These are phyloP conservation scores for Verruconis gallopava DNA, from an alignment of 2,329 filamentous ascomycete species.

Conservation along the genomic window DNA sequence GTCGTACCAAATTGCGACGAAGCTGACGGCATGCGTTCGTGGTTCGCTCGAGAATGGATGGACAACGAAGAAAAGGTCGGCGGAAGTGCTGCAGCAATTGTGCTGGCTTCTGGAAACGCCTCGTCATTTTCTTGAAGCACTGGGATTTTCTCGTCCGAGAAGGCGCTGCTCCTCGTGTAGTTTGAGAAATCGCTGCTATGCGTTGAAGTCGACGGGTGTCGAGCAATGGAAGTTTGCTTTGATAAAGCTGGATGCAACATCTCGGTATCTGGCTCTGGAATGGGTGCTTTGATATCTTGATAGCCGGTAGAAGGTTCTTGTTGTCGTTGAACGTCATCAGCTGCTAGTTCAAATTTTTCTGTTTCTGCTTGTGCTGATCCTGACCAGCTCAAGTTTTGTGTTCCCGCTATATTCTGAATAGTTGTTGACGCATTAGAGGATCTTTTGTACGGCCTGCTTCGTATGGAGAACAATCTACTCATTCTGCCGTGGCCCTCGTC, in stretches of 20 bases:
- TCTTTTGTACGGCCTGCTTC: neutral
- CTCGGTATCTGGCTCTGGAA: neutral
- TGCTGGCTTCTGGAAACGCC: neutral
- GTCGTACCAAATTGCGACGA: no score
- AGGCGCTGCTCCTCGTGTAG: constrained; percentile 3
- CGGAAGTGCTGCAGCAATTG: constrained; percentile 6
- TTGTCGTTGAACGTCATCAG: neutral
- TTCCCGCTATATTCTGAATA: neutral
- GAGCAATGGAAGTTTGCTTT: neutral
- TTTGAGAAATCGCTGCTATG: constrained; percentile 1
- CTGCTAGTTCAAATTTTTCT: constrained; percentile 1
- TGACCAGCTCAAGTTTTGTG: neutral
- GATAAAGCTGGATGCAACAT: constrained; percentile 6
- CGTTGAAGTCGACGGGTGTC: constrained; percentile 2
- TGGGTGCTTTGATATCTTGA: neutral
- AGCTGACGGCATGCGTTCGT: neutral
- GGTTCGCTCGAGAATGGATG: neutral
- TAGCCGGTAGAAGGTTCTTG: neutral
- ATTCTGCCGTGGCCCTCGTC: neutral
- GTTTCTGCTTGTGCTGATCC: neutral
- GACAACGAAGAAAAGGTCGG: neutral
- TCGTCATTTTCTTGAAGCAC: neutral
- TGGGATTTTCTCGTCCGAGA: constrained; percentile 7
- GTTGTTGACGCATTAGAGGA: neutral
- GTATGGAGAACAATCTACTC: constrained; percentile 3